Percentiles rank a stretch among this genome's conserved stretches.
These are phyloP conservation scores for Anastatica hierochuntica DNA, from an alignment of 345 rosid species.

Conservation along the genomic window DNA sequence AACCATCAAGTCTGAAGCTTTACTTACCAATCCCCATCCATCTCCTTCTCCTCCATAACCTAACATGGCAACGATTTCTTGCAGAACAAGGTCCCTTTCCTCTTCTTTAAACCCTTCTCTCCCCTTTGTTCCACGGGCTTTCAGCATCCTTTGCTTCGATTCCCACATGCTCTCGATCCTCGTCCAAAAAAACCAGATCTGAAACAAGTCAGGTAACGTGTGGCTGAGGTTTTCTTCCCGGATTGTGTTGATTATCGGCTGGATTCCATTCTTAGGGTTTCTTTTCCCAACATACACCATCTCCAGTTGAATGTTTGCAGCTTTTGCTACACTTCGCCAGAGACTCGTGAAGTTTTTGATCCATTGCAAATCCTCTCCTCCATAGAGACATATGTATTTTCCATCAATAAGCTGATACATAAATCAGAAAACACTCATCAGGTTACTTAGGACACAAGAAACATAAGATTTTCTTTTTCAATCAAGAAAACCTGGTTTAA, in stretches of 20 bases:
- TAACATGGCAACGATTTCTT: constrained; percentile 43
- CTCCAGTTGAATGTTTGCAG: constrained; percentile 33
- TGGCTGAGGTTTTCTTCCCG: constrained; percentile 34
- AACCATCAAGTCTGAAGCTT: constrained; percentile 38
- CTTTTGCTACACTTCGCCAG: constrained; percentile 27
- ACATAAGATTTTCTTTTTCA: not conserved
- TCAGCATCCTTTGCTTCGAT: constrained; percentile 45
- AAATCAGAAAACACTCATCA: not conserved
- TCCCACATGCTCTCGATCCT: constrained; percentile 74
- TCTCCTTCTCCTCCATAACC: constrained; percentile 48
- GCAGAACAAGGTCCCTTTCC: constrained; percentile 44
- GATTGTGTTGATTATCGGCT: constrained; percentile 32
- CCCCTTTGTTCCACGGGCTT: constrained; percentile 5
- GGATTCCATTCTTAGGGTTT: constrained; percentile 40
- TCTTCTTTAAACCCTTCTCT: constrained; percentile 16
- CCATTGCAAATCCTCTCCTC: constrained; percentile 75
- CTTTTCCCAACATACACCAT: constrained; percentile 76
- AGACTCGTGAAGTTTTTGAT: constrained; percentile 39
- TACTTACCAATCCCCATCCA: constrained; percentile 54
- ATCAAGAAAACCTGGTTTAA: constrained; percentile 31
- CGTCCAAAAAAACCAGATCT: constrained; percentile 79
- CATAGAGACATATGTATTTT: constrained; percentile 55
- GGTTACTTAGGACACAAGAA: not conserved
- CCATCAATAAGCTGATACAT: constrained; percentile 33
- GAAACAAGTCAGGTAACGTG: constrained; percentile 26